phyloP scores from a whole-genome alignment of 768 basidiomycete genomes.

The Podaxis rugospora region DNA sequence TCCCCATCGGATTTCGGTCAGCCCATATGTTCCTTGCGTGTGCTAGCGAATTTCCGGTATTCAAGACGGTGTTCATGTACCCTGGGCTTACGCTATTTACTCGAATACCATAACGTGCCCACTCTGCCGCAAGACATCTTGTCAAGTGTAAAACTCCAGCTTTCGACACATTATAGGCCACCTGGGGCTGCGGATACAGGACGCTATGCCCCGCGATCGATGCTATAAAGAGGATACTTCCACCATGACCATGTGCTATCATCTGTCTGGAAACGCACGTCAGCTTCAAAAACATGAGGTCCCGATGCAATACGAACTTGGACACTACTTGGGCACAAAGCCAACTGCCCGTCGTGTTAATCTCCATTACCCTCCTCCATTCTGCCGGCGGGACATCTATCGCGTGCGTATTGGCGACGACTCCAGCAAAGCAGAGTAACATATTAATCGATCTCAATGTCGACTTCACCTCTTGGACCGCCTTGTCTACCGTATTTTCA shows the following conservation, averaged over 20 bases:
- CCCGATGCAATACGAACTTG: constrained; percentile 17
- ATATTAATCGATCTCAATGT: constrained; percentile 30
- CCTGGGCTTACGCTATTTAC: constrained; percentile 41
- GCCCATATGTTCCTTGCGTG: constrained; percentile 31
- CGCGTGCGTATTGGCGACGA: constrained; percentile 30
- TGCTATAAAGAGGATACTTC: constrained; percentile 37
- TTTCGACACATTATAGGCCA: constrained; percentile 39
- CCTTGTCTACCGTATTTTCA: constrained; percentile 23
- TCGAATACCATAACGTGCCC: constrained; percentile 35
- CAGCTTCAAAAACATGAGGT: not conserved
- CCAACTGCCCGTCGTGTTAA: constrained; percentile 43
- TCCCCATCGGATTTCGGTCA: constrained; percentile 36
- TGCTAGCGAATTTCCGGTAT: constrained; percentile 27
- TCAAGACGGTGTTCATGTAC: constrained; percentile 40
- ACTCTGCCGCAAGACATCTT: constrained; percentile 36
- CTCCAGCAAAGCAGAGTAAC: constrained; percentile 40
- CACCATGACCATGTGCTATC: constrained; percentile 35
- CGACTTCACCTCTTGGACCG: constrained; percentile 20
- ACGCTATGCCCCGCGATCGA: constrained; percentile 39
- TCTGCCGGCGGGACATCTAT: constrained; percentile 25
- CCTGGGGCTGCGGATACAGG: constrained; percentile 38
- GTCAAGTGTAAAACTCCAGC: constrained; percentile 34
- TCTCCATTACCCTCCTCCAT: constrained; percentile 34
- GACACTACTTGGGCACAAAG: constrained; percentile 38
- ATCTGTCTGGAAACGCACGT: constrained; percentile 26